Conservation (phyloP, 2,329 filamentous ascomycete genomes). For the Stagonosporopsis tanaceti region DNA sequence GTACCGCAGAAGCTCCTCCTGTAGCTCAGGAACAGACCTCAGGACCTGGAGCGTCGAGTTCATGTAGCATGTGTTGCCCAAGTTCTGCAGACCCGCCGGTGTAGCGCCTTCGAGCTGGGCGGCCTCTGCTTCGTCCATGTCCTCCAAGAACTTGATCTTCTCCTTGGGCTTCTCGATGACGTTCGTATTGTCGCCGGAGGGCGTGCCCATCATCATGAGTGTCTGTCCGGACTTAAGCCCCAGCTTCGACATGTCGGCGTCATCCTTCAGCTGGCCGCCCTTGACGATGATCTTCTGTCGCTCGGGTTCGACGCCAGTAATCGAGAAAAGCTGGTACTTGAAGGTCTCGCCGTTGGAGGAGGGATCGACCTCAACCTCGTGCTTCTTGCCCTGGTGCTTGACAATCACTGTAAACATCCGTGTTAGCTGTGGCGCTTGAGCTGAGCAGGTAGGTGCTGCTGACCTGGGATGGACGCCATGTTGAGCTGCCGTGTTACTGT, state of each 20-base stretch:
- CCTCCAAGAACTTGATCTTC: constrained; percentile 86
- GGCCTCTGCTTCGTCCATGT: constrained; percentile 95
- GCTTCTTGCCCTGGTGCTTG: constrained; percentile 94
- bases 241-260: constrained; percentile 83
- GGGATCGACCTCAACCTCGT: constrained; percentile 91
- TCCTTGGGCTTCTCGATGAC: constrained; percentile 77
- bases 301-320: constrained; percentile 95
- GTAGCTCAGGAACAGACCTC: constrained; percentile 87
- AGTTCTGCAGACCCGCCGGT: constrained; percentile 86
- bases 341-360: constrained; percentile 87
- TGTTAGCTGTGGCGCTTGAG: constrained; percentile 30
- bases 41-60: constrained; percentile 97
- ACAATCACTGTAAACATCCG: constrained; percentile 72
- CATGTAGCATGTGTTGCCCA: constrained; percentile 98
- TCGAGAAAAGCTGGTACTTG: constrained; percentile 93
- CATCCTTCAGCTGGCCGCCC: constrained; percentile 93
- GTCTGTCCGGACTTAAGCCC: constrained; percentile 84
- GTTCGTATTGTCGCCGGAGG: constrained; percentile 68
- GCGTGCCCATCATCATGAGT: constrained; percentile 97
- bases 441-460: not conserved
- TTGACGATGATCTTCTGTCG: constrained; percentile 96
- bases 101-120: constrained; percentile 83
- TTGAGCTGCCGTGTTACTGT: constrained; percentile 20
- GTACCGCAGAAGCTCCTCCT: constrained; percentile 76
- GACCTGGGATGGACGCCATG: constrained; percentile 51